These are phyloP conservation scores for Alternaria conjuncta DNA, from an alignment of 2,329 filamentous ascomycete species.

Conservation along the genomic window DNA sequence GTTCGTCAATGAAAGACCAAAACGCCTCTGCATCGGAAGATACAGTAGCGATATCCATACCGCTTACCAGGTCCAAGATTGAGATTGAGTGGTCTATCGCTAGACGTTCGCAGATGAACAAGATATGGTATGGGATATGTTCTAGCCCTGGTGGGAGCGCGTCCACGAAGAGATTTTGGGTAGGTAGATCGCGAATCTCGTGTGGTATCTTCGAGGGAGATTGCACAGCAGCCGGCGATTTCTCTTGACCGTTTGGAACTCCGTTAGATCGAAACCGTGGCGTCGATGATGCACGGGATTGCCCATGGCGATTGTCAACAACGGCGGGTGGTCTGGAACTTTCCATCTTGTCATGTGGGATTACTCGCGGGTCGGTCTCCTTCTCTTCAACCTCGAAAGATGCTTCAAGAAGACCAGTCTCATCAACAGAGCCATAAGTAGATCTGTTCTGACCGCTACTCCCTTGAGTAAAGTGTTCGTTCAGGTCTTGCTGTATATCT, in stretches of 20 bases:
- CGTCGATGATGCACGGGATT: not conserved
- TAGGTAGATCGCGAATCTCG: slow-evolving; percentile 37
- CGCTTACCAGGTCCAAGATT: slow-evolving; percentile 20
- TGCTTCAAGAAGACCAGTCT: slow-evolving; percentile 22
- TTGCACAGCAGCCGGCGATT: not conserved
- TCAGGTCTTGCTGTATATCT: slow-evolving; percentile 5
- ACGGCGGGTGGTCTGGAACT: not conserved
- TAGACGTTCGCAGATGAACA: slow-evolving; percentile 43
- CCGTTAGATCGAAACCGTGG: too few species aligned
- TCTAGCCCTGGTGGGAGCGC: slow-evolving; percentile 11
- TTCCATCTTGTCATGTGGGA: not conserved
- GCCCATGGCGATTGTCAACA: not conserved
- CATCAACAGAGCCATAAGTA: slow-evolving; percentile 36
- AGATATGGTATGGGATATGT: slow-evolving; percentile 38
- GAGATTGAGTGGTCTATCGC: slow-evolving; percentile 20
- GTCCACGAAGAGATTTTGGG: slow-evolving; percentile 37
- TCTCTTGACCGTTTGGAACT: not conserved
- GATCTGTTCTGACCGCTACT: slow-evolving; percentile 26
- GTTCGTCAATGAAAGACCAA: slow-evolving; percentile 22
- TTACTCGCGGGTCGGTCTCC: not conserved
- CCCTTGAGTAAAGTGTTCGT: slow-evolving; percentile 17
- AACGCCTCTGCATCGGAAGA: slow-evolving; percentile 23
- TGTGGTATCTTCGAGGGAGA: slow-evolving; percentile 27
- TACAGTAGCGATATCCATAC: slow-evolving; percentile 10
- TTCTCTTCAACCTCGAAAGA: slow-evolving; percentile 20